Conservation (phyloP, 768 basidiomycete genomes). For the Kwoniella sp. region DNA sequence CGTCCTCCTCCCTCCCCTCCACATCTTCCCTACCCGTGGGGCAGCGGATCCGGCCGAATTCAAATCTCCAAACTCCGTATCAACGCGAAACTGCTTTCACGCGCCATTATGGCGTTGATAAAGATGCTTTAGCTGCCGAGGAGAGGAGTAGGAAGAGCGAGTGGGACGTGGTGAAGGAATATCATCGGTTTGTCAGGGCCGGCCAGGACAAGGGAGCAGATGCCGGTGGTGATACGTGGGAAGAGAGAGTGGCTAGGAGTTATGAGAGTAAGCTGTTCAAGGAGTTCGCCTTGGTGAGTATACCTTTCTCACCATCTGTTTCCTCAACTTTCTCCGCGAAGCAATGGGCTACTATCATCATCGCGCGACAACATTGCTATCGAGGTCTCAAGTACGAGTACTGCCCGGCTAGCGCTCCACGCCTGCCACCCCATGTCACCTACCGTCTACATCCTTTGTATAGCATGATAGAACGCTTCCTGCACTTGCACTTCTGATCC, state of each 20-base stretch:
- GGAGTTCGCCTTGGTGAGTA: slow-evolving; percentile 63
- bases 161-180: slow-evolving; percentile 58
- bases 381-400: no score
- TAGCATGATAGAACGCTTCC: no score
- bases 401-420: no score
- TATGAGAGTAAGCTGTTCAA: slow-evolving; percentile 87
- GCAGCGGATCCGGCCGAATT: slow-evolving; percentile 44
- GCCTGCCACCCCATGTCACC: no score
- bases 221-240: slow-evolving; percentile 63
- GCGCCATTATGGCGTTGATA: slow-evolving; percentile 21
- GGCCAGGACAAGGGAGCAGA: slow-evolving; percentile 55
- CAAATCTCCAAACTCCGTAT: slow-evolving; percentile 50
- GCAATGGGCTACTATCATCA: no score
- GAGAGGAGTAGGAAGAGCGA: slow-evolving; percentile 48
- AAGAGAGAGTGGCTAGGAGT: slow-evolving; percentile 81
- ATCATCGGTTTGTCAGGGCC: slow-evolving; percentile 69
- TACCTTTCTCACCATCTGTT: no score
- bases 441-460: no score
- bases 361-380: no score
- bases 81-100: slow-evolving; percentile 49
- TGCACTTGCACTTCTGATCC: no score
- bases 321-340: no score
- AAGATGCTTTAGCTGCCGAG: slow-evolving; percentile 18
- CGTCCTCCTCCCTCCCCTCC: slow-evolving; percentile 17
- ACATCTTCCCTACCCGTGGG: slow-evolving; percentile 5